Evolutionary conservation across 306 rosid species (phyloP).

Genomic region (Dalbergia oliveri): DNA sequence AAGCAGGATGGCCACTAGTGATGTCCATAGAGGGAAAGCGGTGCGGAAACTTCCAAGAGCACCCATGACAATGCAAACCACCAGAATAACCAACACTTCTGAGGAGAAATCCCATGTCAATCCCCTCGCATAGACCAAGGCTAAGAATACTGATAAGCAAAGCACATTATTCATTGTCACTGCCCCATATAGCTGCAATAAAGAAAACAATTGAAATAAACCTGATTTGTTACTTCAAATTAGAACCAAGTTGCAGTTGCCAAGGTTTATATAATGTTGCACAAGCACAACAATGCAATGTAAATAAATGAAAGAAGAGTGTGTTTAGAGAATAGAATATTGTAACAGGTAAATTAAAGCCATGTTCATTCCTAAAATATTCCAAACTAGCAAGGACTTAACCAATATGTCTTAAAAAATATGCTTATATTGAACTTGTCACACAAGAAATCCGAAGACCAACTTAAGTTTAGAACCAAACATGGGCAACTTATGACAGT

Average conservation of each 20-base stretch:
- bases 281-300: background rate
- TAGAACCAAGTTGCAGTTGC: background rate
- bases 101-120: conserved; percentile 93
- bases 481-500: background rate
- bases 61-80: conserved; percentile 81
- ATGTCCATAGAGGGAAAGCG: conserved; percentile 87
- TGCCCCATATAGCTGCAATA: conserved; percentile 85
- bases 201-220: conserved; percentile 5
- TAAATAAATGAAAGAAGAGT: background rate
- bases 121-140: conserved; percentile 79
- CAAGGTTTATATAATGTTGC: no score
- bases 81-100: conserved; percentile 82
- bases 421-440: no score
- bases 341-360: no score
- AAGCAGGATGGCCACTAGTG: conserved; percentile 78
- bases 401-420: no score
- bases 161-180: conserved; percentile 92
- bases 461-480: background rate
- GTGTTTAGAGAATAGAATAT: background rate
- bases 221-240: background rate
- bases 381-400: no score
- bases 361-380: no score
- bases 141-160: conserved; percentile 92
- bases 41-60: conserved; percentile 83
- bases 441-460: no score